Evolutionary conservation across 352 stramenopile genomes (phyloP).

Genomic region (Thalassiosira ordinaria): DNA sequence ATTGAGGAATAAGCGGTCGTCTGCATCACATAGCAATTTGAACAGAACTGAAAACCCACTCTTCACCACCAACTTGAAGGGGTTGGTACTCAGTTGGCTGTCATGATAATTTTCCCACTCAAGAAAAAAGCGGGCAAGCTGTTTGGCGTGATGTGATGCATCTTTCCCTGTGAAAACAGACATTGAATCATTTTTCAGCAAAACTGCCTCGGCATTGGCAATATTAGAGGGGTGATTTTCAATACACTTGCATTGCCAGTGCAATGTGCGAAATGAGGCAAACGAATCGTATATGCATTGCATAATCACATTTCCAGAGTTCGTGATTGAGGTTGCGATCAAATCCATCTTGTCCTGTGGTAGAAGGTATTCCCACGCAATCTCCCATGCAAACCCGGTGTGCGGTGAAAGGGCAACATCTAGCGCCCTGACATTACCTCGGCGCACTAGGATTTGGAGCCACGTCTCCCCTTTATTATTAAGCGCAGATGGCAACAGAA

Average conservation of each 20-base stretch:
- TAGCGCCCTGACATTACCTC: conserved; percentile 15
- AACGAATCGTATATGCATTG: not conserved
- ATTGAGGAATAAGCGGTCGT: not conserved
- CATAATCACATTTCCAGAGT: not conserved
- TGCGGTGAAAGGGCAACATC: conserved; percentile 5
- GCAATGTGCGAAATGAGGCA: not conserved
- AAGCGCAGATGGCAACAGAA: not conserved
- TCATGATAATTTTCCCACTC: not conserved
- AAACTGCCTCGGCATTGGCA: not conserved
- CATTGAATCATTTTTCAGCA: not conserved
- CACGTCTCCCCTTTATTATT: conserved; percentile 16
- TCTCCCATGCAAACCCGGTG: not conserved
- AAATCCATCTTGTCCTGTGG: not conserved
- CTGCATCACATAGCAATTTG: not conserved
- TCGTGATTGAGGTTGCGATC: not conserved
- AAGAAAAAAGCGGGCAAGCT: not conserved
- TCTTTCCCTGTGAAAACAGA: not conserved
- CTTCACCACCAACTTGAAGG: not conserved
- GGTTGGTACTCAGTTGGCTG: not conserved
- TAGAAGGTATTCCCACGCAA: not conserved
- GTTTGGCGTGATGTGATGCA: not conserved
- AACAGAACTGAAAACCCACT: not conserved
- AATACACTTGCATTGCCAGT: not conserved
- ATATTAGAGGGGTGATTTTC: not conserved
- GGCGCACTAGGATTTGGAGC: conserved; percentile 15